Conservation (phyloP, 2,329 filamentous ascomycete species). For the Emericellopsis cladophorae region DNA sequence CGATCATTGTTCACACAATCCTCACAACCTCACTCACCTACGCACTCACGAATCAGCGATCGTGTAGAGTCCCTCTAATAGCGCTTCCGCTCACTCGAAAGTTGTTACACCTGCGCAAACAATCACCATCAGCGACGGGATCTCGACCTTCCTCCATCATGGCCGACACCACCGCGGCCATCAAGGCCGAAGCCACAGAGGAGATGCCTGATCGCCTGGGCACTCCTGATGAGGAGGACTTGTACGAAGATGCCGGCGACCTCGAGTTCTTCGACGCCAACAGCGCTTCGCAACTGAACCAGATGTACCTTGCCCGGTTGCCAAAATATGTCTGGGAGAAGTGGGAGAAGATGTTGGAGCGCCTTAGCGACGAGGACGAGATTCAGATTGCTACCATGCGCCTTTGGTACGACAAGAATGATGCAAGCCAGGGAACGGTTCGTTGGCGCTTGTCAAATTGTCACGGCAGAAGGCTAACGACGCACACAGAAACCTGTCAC, state of each 20-base stretch:
- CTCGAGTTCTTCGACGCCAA: conserved; percentile 41
- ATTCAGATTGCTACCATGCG: conserved; percentile 69
- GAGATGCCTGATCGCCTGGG: conserved; percentile 11
- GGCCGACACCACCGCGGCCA: conserved; percentile 16
- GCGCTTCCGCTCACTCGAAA: too few species aligned
- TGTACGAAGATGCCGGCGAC: conserved; percentile 49
- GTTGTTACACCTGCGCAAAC: too few species aligned
- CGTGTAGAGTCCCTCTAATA: too few species aligned
- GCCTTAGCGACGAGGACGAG: conserved; percentile 68
- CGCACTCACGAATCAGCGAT: too few species aligned
- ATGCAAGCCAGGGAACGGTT: neutral
- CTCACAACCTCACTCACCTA: too few species aligned
- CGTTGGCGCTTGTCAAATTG: neutral
- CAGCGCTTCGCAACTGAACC: conserved; percentile 20
- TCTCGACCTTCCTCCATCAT: conserved; percentile 9
- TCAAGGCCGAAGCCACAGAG: conserved; percentile 37
- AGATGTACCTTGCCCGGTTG: conserved; percentile 62
- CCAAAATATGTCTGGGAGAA: conserved; percentile 72
- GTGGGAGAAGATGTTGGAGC: conserved; percentile 43
- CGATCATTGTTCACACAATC: too few species aligned
- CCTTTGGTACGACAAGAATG: conserved; percentile 38
- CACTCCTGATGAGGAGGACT: conserved; percentile 47
- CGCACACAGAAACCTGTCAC: conserved; percentile 4
- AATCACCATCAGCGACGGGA: too few species aligned
- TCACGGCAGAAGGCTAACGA: too few species aligned